Percentiles rank a stretch among this genome's conserved stretches.
phyloP scores from a whole-genome alignment of 169 alveolate genomes.

The Besnoitia besnoiti region DNA sequence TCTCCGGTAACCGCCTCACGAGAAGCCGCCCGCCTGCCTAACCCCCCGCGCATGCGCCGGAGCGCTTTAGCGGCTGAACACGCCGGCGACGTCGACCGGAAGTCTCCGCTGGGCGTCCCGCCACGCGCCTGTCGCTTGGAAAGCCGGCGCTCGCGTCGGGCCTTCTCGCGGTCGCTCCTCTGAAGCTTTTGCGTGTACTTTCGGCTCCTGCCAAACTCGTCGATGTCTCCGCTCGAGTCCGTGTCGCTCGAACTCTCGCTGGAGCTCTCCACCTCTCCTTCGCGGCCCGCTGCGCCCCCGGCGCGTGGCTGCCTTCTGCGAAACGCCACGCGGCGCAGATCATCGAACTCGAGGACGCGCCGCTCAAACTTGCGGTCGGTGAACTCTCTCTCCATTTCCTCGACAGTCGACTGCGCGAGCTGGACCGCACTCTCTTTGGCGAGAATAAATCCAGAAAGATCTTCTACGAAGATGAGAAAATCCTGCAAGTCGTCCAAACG shows the following conservation, averaged over 20 bases:
- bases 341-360: slow-evolving; percentile 2
- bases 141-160: not conserved
- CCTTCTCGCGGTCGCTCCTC: not conserved
- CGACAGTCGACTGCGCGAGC: slow-evolving; percentile 15
- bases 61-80: not conserved
- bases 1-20: too few relatives aligned
- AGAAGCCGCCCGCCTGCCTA: not conserved
- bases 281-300: not conserved
- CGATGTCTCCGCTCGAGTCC: not conserved
- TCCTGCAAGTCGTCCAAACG: slow-evolving; percentile 14
- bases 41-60: not conserved
- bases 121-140: not conserved
- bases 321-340: not conserved
- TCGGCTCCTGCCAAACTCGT: slow-evolving; percentile 7
- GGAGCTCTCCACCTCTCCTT: not conserved
- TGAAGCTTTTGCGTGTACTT: slow-evolving; percentile 26
- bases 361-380: not conserved
- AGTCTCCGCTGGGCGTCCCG: not conserved
- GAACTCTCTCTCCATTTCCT: slow-evolving; percentile 3
- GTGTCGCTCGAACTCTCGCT: not conserved
- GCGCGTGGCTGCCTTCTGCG: not conserved
- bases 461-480: slow-evolving; percentile 7
- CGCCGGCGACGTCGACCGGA: not conserved
- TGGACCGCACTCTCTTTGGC: not conserved
- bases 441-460: not conserved